Conservation (phyloP, 345 rosid species). For the Aegle marmelos region DNA sequence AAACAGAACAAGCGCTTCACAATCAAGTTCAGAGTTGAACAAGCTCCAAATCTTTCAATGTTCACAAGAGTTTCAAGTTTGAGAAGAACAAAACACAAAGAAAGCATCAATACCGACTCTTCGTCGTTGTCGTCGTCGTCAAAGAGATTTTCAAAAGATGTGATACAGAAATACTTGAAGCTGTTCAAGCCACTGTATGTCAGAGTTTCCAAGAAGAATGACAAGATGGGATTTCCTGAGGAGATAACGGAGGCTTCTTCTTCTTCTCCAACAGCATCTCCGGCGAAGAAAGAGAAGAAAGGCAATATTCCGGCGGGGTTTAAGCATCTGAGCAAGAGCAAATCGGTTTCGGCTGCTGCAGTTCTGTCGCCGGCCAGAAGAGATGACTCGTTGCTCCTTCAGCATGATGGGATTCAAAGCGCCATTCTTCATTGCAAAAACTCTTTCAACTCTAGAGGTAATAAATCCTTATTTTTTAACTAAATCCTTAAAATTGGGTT, state of each 20-base stretch:
- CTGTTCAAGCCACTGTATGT: conserved; percentile 69
- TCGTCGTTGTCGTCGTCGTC: conserved; percentile 25
- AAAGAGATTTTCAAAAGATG: conserved; percentile 48
- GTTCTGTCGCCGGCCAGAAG: conserved; percentile 59
- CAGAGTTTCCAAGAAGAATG: conserved; percentile 42
- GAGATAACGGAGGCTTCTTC: conserved; percentile 32
- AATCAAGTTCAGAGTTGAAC: conserved; percentile 43
- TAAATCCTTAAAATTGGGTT: not conserved
- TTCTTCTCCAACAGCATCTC: conserved; percentile 24
- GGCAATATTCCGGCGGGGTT: conserved; percentile 48
- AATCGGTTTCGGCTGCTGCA: conserved; percentile 53
- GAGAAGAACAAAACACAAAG: conserved; percentile 15
- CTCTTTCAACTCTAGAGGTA: conserved; percentile 63
- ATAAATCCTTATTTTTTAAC: not conserved
- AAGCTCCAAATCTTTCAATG: conserved; percentile 23
- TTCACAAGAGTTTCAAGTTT: conserved; percentile 35
- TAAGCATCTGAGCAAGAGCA: conserved; percentile 67
- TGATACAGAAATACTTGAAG: conserved; percentile 53
- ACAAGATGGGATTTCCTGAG: conserved; percentile 28
- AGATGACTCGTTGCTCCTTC: conserved; percentile 79
- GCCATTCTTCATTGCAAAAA: conserved; percentile 97
- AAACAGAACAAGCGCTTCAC: conserved; percentile 29
- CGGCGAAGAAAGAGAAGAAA: conserved; percentile 40
- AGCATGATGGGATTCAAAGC: conserved; percentile 90
- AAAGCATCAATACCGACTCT: not conserved